Conservation (phyloP, 139 green algal genomes). For the Chlamydomonas schloesseri region DNA sequence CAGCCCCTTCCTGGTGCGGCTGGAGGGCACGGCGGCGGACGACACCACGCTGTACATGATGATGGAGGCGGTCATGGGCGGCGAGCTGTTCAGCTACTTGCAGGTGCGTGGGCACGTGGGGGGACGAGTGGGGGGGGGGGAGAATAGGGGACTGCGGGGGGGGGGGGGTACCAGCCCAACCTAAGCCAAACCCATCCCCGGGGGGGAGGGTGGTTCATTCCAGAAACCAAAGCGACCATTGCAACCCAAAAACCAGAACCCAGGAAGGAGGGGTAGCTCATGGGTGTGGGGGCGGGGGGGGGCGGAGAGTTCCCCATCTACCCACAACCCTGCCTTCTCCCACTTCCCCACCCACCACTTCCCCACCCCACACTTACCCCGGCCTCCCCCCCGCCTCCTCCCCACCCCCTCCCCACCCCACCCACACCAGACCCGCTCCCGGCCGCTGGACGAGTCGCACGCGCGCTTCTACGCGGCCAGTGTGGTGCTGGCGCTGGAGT, state of each 20-base stretch:
- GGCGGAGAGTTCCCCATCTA: too few relatives aligned
- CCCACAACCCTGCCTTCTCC: too few relatives aligned
- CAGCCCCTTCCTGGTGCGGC: slow-evolving; percentile 88
- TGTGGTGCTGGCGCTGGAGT: slow-evolving; percentile 88
- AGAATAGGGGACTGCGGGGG: too few relatives aligned
- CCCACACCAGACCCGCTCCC: slow-evolving; percentile 60
- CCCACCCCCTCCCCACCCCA: not conserved
- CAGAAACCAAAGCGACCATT: too few relatives aligned
- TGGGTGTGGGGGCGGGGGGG: too few relatives aligned
- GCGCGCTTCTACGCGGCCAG: slow-evolving; percentile 91
- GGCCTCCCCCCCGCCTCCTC: not conserved
- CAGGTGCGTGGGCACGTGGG: slow-evolving; percentile 50
- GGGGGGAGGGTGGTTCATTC: too few relatives aligned
- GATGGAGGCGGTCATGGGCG: slow-evolving; percentile 91
- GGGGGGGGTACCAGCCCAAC: too few relatives aligned
- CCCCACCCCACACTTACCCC: not conserved
- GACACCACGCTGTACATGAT: slow-evolving; percentile 87
- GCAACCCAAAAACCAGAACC: too few relatives aligned
- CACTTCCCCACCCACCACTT: too few relatives aligned
- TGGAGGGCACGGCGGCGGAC: slow-evolving; percentile 80
- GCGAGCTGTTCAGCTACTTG: slow-evolving; percentile 95
- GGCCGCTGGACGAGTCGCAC: slow-evolving; percentile 78
- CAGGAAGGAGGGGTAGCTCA: too few relatives aligned
- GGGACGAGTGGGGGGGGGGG: too few relatives aligned
- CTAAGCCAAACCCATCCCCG: too few relatives aligned